Evolutionary conservation across 129 eudicot species (phyloP), one percentile per base, ranked within the genome.

Genomic region (Chrysanthemum lavandulifolium): DNA sequence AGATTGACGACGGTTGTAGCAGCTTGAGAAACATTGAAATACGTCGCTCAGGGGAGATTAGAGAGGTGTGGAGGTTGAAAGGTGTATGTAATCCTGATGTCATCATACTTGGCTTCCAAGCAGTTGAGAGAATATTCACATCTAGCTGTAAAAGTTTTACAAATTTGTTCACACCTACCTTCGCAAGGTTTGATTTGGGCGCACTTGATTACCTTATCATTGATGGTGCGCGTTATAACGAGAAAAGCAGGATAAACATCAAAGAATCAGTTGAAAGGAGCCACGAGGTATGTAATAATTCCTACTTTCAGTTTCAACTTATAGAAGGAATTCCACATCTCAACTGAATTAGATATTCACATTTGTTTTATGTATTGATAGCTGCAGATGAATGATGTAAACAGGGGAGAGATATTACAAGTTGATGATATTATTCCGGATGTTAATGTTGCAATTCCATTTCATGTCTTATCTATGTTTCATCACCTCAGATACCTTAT

Each of bases 381-480:
- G 53, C 31, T 29, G 31, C 31, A 29, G 31, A 3, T 29, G 4
- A 29, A 29, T 29, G 31, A 29, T 29, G 3, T 29, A 29, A 29
- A 29, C 4, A 29, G 4, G 31, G 31, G 31, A 29, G 31, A 68
- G 47, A 68, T 23, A 23, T 21, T 13, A n/a, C 43, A 68, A 52
- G 73, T 23, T 18, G 60, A 13, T 68, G 13, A 52, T 50, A 8
- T 49, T 21, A 49, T 68, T 68, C 47, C 14, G 19, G 31, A 29
- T 29, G 31, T 29, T 29, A 18, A 67, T 47, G 57, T 67, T 21
- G 47, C 58, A 68, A 49, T 25, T 27, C 58, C 73, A 68, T 49
- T 53, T 68, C 16, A 68, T 68, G 59, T 29, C 73, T 10, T 25
- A 68, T 45, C 16, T 29, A 25, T 19, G 0, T 14, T 68, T 2